A percentile compares a stretch with the other conserved stretches of the same genome.
phyloP scores from a whole-genome alignment of 2,329 filamentous ascomycete species.

The Cladophialophora immunda region DNA sequence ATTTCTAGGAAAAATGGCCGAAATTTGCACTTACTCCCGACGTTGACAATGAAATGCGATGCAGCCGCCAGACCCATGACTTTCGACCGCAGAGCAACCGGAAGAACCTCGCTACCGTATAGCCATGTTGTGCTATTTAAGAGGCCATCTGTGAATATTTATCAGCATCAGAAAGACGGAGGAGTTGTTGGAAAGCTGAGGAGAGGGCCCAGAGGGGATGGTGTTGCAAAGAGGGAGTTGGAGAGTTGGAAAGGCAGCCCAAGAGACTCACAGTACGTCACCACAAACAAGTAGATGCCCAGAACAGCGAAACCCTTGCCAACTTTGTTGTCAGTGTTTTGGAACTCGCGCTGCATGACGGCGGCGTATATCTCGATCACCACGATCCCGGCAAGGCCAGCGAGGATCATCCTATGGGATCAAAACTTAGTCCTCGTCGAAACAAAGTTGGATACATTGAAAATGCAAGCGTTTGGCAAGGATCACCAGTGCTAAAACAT shows the following conservation, averaged over 20 bases:
- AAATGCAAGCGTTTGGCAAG: background rate
- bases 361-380: constrained; percentile 67
- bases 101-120: constrained; percentile 82
- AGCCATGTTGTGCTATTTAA: constrained; percentile 78
- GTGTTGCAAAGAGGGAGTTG: background rate
- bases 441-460: constrained; percentile 28
- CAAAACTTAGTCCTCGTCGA: background rate
- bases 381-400: constrained; percentile 61
- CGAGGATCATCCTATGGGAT: constrained; percentile 60
- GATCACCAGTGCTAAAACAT: background rate
- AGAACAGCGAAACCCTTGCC: constrained; percentile 69
- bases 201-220: no score
- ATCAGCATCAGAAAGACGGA: background rate
- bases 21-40: constrained; percentile 48
- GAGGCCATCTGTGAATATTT: constrained; percentile 26
- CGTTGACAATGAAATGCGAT: constrained; percentile 75
- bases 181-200: background rate
- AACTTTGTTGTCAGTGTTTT: constrained; percentile 62
- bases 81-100: constrained; percentile 84
- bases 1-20: background rate
- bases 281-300: constrained; percentile 67
- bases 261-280: constrained; percentile 59
- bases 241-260: background rate
- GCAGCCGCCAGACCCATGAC: constrained; percentile 87
- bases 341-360: constrained; percentile 66